Percentiles rank a stretch among this genome's conserved stretches.
These are phyloP conservation scores for Tricholoma bakamatsutake DNA, from an alignment of 768 basidiomycete species.

Conservation along the genomic window DNA sequence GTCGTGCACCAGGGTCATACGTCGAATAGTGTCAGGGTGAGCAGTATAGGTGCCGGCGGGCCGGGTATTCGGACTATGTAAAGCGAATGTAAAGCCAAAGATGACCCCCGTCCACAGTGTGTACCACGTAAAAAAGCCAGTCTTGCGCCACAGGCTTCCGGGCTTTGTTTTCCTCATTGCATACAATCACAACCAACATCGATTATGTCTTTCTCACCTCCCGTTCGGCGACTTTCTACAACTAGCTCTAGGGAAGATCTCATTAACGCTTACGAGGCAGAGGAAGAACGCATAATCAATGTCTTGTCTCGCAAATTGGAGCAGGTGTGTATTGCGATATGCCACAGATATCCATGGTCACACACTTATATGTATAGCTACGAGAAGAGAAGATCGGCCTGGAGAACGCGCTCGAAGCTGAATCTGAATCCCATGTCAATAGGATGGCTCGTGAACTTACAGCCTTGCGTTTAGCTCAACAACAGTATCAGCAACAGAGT, in stretches of 20 bases:
- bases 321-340: slow-evolving; percentile 43
- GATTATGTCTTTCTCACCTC: slow-evolving; percentile 44
- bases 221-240: slow-evolving; percentile 52
- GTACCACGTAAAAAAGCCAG: slow-evolving; percentile 20
- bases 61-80: slow-evolving; percentile 11
- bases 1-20: not conserved
- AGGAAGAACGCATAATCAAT: slow-evolving; percentile 86
- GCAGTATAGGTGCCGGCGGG: slow-evolving; percentile 1
- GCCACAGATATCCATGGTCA: not conserved
- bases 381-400: slow-evolving; percentile 81
- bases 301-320: slow-evolving; percentile 78
- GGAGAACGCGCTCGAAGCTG: slow-evolving; percentile 78
- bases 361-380: slow-evolving; percentile 38
- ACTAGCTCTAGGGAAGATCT: slow-evolving; percentile 63
- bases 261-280: slow-evolving; percentile 86
- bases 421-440: slow-evolving; percentile 83
- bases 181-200: slow-evolving; percentile 2
- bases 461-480: slow-evolving; percentile 55
- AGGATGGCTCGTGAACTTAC: slow-evolving; percentile 65
- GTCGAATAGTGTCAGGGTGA: not conserved
- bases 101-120: slow-evolving; percentile 6
- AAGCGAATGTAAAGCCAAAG: slow-evolving; percentile 1
- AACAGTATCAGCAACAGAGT: slow-evolving; percentile 38
- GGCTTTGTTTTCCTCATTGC: not conserved
- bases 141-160: slow-evolving; percentile 1